Base-by-base conservation (phyloP, 2,329 filamentous ascomycete species). In the Calonectria hawksworthii region DNA sequence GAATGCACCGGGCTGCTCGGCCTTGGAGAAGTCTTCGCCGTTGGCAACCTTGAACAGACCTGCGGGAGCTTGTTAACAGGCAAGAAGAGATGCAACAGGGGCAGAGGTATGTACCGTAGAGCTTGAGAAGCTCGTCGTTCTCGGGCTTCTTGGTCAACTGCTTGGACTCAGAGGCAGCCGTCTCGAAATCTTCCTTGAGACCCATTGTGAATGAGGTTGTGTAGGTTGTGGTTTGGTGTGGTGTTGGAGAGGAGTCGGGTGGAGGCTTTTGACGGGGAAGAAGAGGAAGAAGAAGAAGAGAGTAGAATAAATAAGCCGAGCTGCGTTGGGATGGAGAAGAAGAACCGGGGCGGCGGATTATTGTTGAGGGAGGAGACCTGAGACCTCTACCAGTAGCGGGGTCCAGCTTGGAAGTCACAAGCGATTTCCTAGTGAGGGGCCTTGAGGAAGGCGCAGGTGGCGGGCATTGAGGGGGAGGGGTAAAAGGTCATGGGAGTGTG, bases 101-200 rank as follows among this genome's bases (percentile, higher is more conserved):
- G 70, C 28, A 56, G 41, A 14, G n/a, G n/a, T 38, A n/a, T 32
- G 74, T 83, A 91, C 90, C 89, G 82, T 92, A 92, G 80, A 92
- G 86, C 82, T 92, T 86, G 80, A 95, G 91, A 63, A 94, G 88
- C 77, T 94, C 91, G 26, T 92, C 88, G 86, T 92, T 90, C 82
- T 78, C 83, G 68, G 93, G 93, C 90, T 93, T 93, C 78, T 87
- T 84, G 79, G 90, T 91, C 77, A 94, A 89, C 89, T 94, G 93
- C 86, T 91, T 92, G 86, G 90, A 92, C 86, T 94, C 92, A 78
- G 82, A 83, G 80, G 90, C 87, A 76, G 92, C 92, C 84, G 86
- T 88, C 78, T 90, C 80, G 87, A 92, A 93, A 73, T 86, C 88
- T 69, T 84, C 86, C 80, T 85, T 85, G 78, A 82, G 73, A 81